Base-by-base conservation (phyloP, 2,329 filamentous ascomycete genomes). In the Sclerotinia borealis region DNA sequence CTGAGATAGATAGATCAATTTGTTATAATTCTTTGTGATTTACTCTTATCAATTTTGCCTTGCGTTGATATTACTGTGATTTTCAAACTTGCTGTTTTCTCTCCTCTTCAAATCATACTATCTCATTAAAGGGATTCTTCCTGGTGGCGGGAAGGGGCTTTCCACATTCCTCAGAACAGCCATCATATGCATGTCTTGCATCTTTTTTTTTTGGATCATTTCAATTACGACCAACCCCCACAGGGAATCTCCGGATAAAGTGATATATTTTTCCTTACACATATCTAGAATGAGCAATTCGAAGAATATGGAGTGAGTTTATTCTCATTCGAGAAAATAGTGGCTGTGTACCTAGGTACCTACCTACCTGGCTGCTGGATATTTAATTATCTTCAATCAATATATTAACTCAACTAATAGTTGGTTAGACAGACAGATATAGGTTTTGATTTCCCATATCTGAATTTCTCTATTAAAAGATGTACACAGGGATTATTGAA, bases 151-250 rank as follows among this genome's bases (percentile, higher is more conserved):
- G 36, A 60, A 31, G 22, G 39, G 36, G 19, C 19, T 41, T 41
- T 29, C 22, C 34, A 41, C 58, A 60, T 60, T 60, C 47, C 45
- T 31, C 31, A 45, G 9, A 11, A 25, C 5, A 34, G 52, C 58
- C 45, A 60, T 51, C 11, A 60, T n/a, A n/a, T 22, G 17, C 17
- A 22, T 60, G 45, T 51, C 58, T 60, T 31, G n/a, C 31, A 41
- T n/a, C 11, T 9, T 5, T n/a, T n/a, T n/a, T n/a, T n/a, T n/a
- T n/a, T n/a, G n/a, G n/a, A n/a, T n/a, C n/a, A n/a, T n/a, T n/a
- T n/a, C n/a, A n/a, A n/a, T n/a, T n/a, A n/a, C n/a, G n/a, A n/a
- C n/a, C n/a, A n/a, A n/a, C 25, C 25, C 25, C 27, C 37, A 31
- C 52, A 43, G 27, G 27, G 43, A 55, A 29, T 8, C 5, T 55